Conservation (phyloP, 2,329 filamentous ascomycete genomes). For the Endoconidiophora polonica region DNA sequence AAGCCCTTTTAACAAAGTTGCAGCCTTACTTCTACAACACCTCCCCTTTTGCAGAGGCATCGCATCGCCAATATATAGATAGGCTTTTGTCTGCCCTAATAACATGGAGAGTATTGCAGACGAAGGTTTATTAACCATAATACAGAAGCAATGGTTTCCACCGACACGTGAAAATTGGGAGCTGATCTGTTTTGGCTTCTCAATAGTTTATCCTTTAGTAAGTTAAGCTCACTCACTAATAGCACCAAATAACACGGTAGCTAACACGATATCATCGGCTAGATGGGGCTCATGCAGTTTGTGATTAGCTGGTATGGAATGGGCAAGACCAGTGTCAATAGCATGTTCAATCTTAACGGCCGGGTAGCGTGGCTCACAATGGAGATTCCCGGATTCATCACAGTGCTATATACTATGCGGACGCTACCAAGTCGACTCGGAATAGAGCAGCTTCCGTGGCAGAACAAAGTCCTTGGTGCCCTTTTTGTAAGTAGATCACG, state of each 20-base stretch:
- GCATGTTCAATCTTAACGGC: slow-evolving; percentile 71
- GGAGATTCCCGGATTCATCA: slow-evolving; percentile 65
- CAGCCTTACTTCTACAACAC: not conserved
- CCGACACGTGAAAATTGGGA: slow-evolving; percentile 42
- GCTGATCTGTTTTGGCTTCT: slow-evolving; percentile 33
- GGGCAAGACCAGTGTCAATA: slow-evolving; percentile 72
- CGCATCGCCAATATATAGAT: not conserved
- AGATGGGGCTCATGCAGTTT: slow-evolving; percentile 66
- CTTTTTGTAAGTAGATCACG: slow-evolving; percentile 35
- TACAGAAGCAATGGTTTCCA: slow-evolving; percentile 30
- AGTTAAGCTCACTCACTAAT: slow-evolving; percentile 14
- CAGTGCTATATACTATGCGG: slow-evolving; percentile 62
- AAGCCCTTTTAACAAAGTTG: not conserved
- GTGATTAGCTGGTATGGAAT: slow-evolving; percentile 66
- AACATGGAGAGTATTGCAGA: too few relatives aligned
- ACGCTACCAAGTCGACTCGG: slow-evolving; percentile 44
- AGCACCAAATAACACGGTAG: not conserved
- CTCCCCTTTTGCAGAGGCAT: not conserved
- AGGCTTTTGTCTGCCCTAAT: too few relatives aligned
- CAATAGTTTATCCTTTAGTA: slow-evolving; percentile 36
- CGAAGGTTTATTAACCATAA: not conserved
- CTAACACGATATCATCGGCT: slow-evolving; percentile 14
- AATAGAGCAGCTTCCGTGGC: slow-evolving; percentile 49
- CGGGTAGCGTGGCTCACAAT: slow-evolving; percentile 76
- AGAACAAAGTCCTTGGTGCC: slow-evolving; percentile 58